Evolutionary conservation across 129 eudicot species (phyloP), one percentile per base, ranked within the genome.

Genomic region (Chrysanthemum seticuspe): DNA sequence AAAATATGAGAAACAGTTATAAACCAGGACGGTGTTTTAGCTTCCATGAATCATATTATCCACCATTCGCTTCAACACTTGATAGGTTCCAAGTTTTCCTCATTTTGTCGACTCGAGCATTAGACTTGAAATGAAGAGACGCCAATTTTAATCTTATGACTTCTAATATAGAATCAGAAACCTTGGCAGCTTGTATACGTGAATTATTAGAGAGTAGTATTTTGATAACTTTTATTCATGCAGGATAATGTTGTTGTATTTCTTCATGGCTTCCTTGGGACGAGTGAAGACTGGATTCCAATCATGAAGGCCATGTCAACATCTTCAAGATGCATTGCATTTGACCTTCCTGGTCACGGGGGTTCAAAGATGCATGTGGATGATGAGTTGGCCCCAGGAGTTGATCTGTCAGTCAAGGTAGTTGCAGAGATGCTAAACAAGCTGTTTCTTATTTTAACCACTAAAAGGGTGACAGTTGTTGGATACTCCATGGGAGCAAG

Each of bases 401-500:
- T 63, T 18, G 59, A 62, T 56, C 67, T 94, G 68, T 87, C 98
- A 51, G 79, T 94, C 14, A 83, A 84, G 71, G 75, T 78, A 4
- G 76, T 88, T 75, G 81, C 85, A 51, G 79, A 80, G 23, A 61
- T 86, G 72, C 54, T 94, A 52, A 44, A 74, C 79, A 76, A 94
- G 83, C 78, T 87, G 77, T 63, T 90, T 29, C 66, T 55, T 74
- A 62, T 74, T 15, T 55, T 90, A 69, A 74, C 85, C n/a, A 73
- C 83, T 44, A 67, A 54, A 47, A 90, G 78, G 29, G 97, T 94
- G 63, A 84, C 80, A 44, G 72, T 94, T 52, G 93, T 94, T 57
- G 98, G 98, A 25, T 94, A 94, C 89, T 94, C 98, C 5, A 88
- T 94, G 98, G 98, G 98, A 72, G 98, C 97, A 60, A 83, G 98